These are phyloP conservation scores for Pythium graminicola DNA, from an alignment of 352 stramenopile genomes.

Conservation along the genomic window DNA sequence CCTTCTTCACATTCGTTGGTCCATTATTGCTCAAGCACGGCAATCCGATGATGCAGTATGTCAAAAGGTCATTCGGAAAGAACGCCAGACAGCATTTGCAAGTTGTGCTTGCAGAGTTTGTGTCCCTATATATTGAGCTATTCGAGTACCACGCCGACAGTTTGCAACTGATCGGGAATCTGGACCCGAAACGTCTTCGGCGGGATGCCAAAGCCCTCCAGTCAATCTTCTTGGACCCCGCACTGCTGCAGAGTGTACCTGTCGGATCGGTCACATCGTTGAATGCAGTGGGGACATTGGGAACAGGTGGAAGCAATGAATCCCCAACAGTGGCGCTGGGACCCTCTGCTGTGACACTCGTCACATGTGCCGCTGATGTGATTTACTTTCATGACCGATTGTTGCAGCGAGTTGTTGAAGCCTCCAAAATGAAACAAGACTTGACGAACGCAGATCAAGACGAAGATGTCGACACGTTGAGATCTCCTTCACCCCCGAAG, in stretches of 20 bases:
- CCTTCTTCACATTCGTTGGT: conserved; percentile 39
- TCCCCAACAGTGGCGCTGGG: conserved; percentile 7
- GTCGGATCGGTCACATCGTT: conserved; percentile 1
- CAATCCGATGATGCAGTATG: conserved; percentile 48
- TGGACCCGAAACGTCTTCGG: conserved; percentile 32
- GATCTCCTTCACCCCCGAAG: conserved; percentile 13
- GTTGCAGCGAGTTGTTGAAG: conserved; percentile 4
- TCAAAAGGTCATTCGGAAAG: conserved; percentile 59
- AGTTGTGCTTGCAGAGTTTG: conserved; percentile 41
- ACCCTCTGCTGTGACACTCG: neutral
- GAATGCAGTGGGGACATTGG: neutral
- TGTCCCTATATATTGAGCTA: conserved; percentile 50
- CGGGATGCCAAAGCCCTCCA: conserved; percentile 13
- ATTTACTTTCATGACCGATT: conserved; percentile 23
- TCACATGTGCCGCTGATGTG: conserved; percentile 16
- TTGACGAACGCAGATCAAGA: neutral
- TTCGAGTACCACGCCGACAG: conserved; percentile 43
- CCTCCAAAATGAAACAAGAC: neutral
- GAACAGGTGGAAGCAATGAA: neutral
- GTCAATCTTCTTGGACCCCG: conserved; percentile 15
- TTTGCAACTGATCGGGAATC: conserved; percentile 25
- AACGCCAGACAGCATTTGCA: conserved; percentile 28
- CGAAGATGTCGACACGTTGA: neutral
- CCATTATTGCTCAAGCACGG: conserved; percentile 33
- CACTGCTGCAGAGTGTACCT: conserved; percentile 7